Evolutionary conservation across 2,329 filamentous ascomycete genomes (phyloP), one percentile per base, ranked within the genome.

Genomic region (Exophiala mesophila): DNA sequence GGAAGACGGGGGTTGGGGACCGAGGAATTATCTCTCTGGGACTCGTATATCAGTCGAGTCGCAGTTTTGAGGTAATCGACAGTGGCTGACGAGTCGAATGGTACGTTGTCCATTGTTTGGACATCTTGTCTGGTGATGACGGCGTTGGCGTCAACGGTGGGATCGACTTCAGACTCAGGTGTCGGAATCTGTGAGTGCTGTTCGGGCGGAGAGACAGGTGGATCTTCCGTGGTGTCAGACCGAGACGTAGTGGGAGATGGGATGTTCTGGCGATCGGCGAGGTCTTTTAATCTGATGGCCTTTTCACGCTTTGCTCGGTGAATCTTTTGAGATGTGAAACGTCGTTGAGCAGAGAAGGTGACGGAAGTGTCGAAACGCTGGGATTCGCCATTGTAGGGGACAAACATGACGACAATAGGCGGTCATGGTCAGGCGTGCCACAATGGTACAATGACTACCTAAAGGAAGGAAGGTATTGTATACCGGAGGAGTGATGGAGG

Each of bases 361-460:
- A 42, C 33, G 18, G 32, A 12, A 17, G 32, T 19, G n/a, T 42
- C 34, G 21, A 42, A 42, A 16, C 40, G 40, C 18, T 42, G 28
- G 8, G 40, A 36, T 12, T 42, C 15, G 20, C 40, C 40, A 17
- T 42, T 18, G 23, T 42, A 42, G n/a, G 40, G 32, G 21, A 42
- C 40, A 23, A 42, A 42, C 40, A 42, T 42, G 30, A 16, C 31
- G 19, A 18, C n/a, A n/a, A n/a, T n/a, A n/a, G 13, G 32, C 17
- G 13, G 32, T 34, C 32, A 34, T 34, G 32, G 32, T 17, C 32
- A 26, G 23, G n/a, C n/a, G n/a, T n/a, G n/a, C n/a, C n/a, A n/a
- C n/a, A n/a, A n/a, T n/a, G n/a, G n/a, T n/a, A n/a, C n/a, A n/a
- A n/a, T n/a, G n/a, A n/a, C n/a, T n/a, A n/a, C n/a, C n/a, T n/a